Evolutionary conservation across 1,139 yeast species (phyloP).

Genomic region (Geotrichum fermentans): DNA sequence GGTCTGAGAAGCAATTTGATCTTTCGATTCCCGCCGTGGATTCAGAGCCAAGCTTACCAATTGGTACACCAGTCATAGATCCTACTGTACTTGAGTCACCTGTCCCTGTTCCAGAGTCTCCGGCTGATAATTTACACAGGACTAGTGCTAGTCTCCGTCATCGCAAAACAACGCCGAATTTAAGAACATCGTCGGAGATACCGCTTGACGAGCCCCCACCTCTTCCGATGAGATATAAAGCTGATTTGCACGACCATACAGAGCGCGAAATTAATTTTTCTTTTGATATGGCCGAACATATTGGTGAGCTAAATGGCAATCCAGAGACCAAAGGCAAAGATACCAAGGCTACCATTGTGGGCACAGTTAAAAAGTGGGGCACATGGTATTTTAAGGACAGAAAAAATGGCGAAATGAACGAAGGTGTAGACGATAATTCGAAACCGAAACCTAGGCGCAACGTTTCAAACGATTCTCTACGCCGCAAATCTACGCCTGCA

Average conservation of each 20-base stretch:
- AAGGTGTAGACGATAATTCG: not conserved
- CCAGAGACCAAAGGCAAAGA: not conserved
- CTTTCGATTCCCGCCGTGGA: not conserved
- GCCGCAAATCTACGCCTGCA: slow-evolving; percentile 1
- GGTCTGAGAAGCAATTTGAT: not conserved
- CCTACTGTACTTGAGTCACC: slow-evolving; percentile 2
- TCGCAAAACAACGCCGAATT: slow-evolving; percentile 14
- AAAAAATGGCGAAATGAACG: not conserved
- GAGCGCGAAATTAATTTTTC: not conserved
- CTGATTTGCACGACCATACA: not conserved
- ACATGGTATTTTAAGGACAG: slow-evolving; percentile 32
- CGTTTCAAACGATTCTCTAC: not conserved
- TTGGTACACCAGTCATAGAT: not conserved
- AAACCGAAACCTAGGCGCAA: not conserved
- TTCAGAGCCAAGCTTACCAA: not conserved
- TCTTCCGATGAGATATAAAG: not conserved
- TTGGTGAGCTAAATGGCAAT: slow-evolving; percentile 22
- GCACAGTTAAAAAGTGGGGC: slow-evolving; percentile 33
- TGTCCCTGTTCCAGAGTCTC: not conserved
- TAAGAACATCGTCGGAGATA: not conserved
- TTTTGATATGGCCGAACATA: slow-evolving; percentile 19
- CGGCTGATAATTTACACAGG: not conserved
- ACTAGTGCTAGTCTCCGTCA: slow-evolving; percentile 9
- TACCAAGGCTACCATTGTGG: slow-evolving; percentile 23
- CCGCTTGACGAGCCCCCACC: not conserved